Conservation (phyloP, 345 rosid species). For the Populus ilicifolia region DNA sequence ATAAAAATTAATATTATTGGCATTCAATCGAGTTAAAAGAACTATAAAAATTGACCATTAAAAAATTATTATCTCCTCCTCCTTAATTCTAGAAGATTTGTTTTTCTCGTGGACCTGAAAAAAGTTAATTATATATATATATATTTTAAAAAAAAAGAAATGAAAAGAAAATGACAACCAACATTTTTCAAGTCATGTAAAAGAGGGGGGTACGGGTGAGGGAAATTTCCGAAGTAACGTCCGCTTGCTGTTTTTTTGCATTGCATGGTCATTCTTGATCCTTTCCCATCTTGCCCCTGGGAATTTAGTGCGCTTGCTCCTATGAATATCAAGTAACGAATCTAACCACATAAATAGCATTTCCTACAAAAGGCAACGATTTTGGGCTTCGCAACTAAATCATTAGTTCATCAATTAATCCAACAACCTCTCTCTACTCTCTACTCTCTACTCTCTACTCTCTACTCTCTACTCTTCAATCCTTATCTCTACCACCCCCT, state of each 20-base stretch:
- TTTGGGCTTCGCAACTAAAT: neutral
- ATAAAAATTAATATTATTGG: no score
- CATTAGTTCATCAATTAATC: neutral
- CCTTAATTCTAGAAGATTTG: neutral
- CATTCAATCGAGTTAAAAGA: neutral
- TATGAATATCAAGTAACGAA: neutral
- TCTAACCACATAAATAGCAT: neutral
- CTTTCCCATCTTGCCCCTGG: neutral
- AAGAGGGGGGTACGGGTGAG: neutral
- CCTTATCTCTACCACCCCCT: slow-evolving; percentile 7
- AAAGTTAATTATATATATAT: neutral
- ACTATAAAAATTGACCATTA: neutral
- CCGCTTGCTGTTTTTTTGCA: neutral
- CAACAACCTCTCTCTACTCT: no score
- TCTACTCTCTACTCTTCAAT: neutral
- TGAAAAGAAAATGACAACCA: neutral
- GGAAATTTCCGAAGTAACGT: neutral
- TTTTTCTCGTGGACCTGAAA: no score
- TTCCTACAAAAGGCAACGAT: neutral
- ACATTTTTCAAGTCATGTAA: neutral
- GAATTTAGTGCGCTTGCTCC: neutral
- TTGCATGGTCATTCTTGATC: neutral
- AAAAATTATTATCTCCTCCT: neutral
- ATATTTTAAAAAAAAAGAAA: neutral
- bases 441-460: no score